These are phyloP conservation scores for Wickerhamiella australiensis DNA, from an alignment of 805 yeast species.

Conservation along the genomic window DNA sequence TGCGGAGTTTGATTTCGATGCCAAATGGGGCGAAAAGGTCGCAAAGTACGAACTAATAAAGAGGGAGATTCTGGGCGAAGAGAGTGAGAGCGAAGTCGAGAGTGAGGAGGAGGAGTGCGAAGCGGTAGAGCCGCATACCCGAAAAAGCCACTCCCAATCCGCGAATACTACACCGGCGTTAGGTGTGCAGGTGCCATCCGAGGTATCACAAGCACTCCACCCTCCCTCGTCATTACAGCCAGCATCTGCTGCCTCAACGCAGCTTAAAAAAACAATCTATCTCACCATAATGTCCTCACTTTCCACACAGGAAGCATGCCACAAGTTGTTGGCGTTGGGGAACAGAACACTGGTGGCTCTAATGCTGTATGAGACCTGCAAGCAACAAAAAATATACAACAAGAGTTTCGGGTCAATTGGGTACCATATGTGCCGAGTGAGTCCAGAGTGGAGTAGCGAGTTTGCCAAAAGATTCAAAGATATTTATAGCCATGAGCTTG, in stretches of 20 bases:
- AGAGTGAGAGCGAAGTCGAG: slow-evolving; percentile 12
- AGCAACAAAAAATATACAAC: slow-evolving; percentile 77
- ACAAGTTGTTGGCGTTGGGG: slow-evolving; percentile 47
- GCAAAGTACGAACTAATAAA: neutral
- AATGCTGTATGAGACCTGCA: slow-evolving; percentile 66
- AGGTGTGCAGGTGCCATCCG: no score
- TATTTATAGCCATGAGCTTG: slow-evolving; percentile 42
- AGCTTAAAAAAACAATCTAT: slow-evolving; percentile 66
- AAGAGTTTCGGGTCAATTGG: slow-evolving; percentile 72
- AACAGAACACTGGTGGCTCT: slow-evolving; percentile 40
- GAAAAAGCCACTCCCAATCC: no score
- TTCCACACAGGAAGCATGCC: slow-evolving; percentile 88
- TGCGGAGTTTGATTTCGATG: neutral
- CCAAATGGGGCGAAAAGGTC: slow-evolving; percentile 18
- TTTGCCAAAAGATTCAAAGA: slow-evolving; percentile 43
- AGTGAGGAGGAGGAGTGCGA: slow-evolving; percentile 16
- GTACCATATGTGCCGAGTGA: slow-evolving; percentile 45
- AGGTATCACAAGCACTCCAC: neutral
- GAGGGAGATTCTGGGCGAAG: slow-evolving; percentile 4
- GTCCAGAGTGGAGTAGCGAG: slow-evolving; percentile 43
- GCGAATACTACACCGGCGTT: no score
- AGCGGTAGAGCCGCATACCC: neutral
- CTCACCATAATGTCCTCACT: slow-evolving; percentile 77
- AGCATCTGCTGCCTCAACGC: slow-evolving; percentile 37
- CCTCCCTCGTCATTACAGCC: slow-evolving; percentile 22